A percentile compares a stretch with the other conserved stretches of the same genome.
phyloP scores from a whole-genome alignment of 257 asterid genomes.

The Rauvolfia tetraphylla region DNA sequence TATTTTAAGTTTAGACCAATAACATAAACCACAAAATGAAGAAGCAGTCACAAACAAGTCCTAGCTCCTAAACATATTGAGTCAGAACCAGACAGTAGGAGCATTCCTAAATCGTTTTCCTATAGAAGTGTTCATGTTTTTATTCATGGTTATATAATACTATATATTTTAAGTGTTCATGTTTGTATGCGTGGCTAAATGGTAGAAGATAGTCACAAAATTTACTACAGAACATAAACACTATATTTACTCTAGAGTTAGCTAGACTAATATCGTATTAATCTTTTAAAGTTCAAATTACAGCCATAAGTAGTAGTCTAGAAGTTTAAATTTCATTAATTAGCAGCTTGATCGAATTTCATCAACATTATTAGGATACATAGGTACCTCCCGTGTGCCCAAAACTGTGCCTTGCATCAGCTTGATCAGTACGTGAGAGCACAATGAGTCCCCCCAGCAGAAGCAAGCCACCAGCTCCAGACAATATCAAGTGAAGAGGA shows the following conservation, averaged over 20 bases:
- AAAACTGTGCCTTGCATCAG: constrained; percentile 21
- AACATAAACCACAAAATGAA: not conserved
- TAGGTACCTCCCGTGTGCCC: constrained; percentile 33
- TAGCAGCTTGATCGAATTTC: too few relatives aligned
- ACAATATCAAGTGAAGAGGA: constrained; percentile 23
- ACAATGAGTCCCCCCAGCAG: constrained; percentile 20
- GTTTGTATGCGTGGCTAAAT: not conserved
- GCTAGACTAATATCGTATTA: not conserved
- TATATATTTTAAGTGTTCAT: too few relatives aligned
- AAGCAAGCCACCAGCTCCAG: constrained; percentile 34
- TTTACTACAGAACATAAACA: not conserved
- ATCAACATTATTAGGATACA: not conserved
- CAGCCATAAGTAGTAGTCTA: too few relatives aligned
- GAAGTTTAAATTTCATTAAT: too few relatives aligned
- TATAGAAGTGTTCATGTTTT: not conserved
- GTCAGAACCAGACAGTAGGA: not conserved
- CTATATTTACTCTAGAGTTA: not conserved
- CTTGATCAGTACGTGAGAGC: constrained; percentile 31
- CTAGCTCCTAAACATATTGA: not conserved
- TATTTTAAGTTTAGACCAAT: not conserved
- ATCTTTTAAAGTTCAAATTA: too few relatives aligned
- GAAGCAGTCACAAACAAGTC: not conserved
- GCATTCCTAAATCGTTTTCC: not conserved
- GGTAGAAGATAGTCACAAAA: not conserved
- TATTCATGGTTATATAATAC: too few relatives aligned